Evolutionary conservation across 2,329 filamentous ascomycete genomes (phyloP).

Genomic region (Cryphonectria naterciae): DNA sequence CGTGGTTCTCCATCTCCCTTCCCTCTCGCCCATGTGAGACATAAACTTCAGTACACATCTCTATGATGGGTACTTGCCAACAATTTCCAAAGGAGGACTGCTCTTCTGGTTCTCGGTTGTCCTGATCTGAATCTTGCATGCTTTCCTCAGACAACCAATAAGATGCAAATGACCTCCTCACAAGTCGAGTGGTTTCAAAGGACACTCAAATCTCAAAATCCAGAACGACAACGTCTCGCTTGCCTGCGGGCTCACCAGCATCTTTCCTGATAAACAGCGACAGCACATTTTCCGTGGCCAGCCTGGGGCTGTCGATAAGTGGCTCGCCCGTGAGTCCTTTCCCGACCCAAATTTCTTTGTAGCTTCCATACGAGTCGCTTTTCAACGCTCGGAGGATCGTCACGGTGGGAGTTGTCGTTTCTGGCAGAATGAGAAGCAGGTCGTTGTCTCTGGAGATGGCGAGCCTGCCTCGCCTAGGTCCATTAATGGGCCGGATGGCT

Average conservation of each 20-base stretch:
- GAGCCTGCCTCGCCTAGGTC: constrained; percentile 43
- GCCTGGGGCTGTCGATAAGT: constrained; percentile 43
- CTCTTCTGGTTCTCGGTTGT: too few species aligned
- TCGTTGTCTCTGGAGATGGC: constrained; percentile 41
- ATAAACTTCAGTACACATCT: too few species aligned
- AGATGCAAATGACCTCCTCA: too few species aligned
- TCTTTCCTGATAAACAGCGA: constrained; percentile 41
- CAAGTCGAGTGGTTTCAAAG: neutral
- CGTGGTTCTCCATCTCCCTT: too few species aligned
- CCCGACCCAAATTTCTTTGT: constrained; percentile 43
- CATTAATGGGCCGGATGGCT: constrained; percentile 37
- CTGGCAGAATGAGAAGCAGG: constrained; percentile 44
- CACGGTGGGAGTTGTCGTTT: constrained; percentile 36
- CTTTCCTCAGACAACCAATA: too few species aligned
- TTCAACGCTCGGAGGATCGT: constrained; percentile 40
- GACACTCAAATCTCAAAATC: constrained; percentile 37
- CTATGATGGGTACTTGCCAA: too few species aligned
- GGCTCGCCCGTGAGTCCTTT: constrained; percentile 44
- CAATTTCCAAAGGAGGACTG: too few species aligned
- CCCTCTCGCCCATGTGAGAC: too few species aligned
- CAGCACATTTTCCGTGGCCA: constrained; percentile 42
- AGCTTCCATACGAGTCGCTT: constrained; percentile 37
- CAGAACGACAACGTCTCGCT: constrained; percentile 41
- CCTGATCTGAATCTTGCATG: neutral
- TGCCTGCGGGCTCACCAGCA: constrained; percentile 16